Evolutionary conservation across 106 monocot genomes (phyloP), one percentile per base, ranked within the genome.

Genomic region (Dactylorhiza incarnata): DNA sequence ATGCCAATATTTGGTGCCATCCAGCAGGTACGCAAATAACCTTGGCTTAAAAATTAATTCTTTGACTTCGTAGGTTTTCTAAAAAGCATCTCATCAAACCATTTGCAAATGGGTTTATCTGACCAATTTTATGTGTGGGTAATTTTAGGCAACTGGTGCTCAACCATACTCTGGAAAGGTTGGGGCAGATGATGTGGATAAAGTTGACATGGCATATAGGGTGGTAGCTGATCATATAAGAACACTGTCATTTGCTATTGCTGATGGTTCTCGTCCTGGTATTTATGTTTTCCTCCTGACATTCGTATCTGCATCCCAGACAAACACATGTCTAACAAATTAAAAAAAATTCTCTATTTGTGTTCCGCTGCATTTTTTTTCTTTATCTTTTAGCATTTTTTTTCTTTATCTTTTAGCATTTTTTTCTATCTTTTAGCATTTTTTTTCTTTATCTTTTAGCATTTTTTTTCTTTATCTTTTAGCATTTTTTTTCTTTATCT

Each of bases 231-330:
- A 95, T 83, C 95, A 95, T 61, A 93, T 93, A 73, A 86, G 95
- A 75, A 95, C 95, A 52, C 86, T 95, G 73, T 95, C 87, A 13
- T 87, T 93, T 83, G 96, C 93, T 73, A 93, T 93, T 87, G 93
- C 96, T 78, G 93, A 96, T 89, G 93, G 93, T 81, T 91, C 96
- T 73, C 85, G 88, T 71, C 96, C 89, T 75, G 95, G 95, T 95
- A 84, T 4, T 29, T 65, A 26, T 19, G 19, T 29, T 2, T 29
- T 58, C 20, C 24, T 25, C 9, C 26, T 17, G 43, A 45, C 16
- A 45, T 69, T 16, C 45, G 17, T 69, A 69, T 65, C 29, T 13
- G 26, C 26, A 65, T 63, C 23, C 24, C 10, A 63, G 22, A 26
- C 9, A 63, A 63, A 22, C 61, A 61, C 61, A 61, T 61, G 19